Percentiles rank a stretch among this genome's conserved stretches.
These are phyloP conservation scores for Globisporangium okanoganense DNA, from an alignment of 352 stramenopile species.

Conservation along the genomic window DNA sequence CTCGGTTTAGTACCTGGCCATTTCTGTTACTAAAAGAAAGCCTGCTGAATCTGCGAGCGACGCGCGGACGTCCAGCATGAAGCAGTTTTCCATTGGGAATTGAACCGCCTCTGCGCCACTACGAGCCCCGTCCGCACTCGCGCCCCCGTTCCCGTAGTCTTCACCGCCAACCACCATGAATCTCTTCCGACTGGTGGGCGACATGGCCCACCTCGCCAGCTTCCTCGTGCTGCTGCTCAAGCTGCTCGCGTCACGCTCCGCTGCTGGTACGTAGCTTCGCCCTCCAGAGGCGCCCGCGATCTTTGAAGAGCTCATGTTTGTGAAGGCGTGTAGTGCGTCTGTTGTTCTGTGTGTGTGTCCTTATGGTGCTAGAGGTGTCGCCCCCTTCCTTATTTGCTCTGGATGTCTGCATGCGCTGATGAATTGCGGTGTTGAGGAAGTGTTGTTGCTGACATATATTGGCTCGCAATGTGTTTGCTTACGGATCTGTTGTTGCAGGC, in stretches of 20 bases:
- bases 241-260: conserved; percentile 85
- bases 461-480: background rate
- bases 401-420: background rate
- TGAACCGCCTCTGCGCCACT: background rate
- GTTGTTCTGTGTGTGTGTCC: background rate
- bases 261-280: conserved; percentile 49
- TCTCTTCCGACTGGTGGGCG: conserved; percentile 96
- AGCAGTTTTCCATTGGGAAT: background rate
- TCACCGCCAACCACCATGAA: conserved; percentile 71
- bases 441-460: background rate
- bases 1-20: background rate
- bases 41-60: conserved; percentile 1
- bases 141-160: background rate
- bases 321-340: background rate
- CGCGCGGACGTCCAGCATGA: conserved; percentile 2
- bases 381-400: background rate
- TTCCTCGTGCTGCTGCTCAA: conserved; percentile 98
- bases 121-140: background rate
- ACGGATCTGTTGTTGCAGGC: conserved; percentile 41
- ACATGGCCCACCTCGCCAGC: conserved; percentile 99
- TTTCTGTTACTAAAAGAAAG: background rate
- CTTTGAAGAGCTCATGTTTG: background rate
- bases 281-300: background rate
- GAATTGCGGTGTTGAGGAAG: background rate
- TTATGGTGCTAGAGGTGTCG: background rate